A percentile compares a stretch with the other conserved stretches of the same genome.
These are phyloP conservation scores for Rhizomucor miehei DNA, from an alignment of 371 early-diverging fungal genomes.

Conservation along the genomic window DNA sequence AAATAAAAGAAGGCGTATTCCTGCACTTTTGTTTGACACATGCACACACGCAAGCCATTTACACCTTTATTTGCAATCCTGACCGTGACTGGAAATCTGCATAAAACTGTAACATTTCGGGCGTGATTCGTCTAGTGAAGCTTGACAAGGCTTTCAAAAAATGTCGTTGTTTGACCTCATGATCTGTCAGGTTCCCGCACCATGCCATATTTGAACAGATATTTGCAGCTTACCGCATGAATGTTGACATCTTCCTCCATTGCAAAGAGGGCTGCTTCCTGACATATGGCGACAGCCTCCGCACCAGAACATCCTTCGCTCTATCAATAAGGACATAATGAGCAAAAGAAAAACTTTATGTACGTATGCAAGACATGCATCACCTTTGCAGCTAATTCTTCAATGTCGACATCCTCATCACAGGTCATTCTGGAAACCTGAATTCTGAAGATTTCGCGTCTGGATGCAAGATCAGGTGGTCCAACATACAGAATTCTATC, in stretches of 20 bases:
- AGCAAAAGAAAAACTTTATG: neutral
- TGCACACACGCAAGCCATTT: conserved; percentile 24
- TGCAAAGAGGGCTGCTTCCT: conserved; percentile 90
- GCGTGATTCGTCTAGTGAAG: conserved; percentile 81
- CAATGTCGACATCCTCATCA: conserved; percentile 58
- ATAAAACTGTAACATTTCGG: conserved; percentile 90
- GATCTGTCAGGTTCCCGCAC: neutral
- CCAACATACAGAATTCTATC: conserved; percentile 94
- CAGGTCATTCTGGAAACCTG: conserved; percentile 69
- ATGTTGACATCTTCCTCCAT: conserved; percentile 83
- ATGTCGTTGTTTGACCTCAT: conserved; percentile 63
- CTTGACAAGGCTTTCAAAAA: conserved; percentile 61
- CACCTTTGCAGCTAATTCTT: conserved; percentile 58
- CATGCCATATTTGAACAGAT: neutral
- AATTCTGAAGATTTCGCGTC: conserved; percentile 82
- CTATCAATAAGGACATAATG: conserved; percentile 30
- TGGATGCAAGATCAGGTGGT: conserved; percentile 79
- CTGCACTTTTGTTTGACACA: conserved; percentile 1
- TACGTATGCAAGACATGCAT: neutral
- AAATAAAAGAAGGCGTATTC: neutral
- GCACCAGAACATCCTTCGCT: conserved; percentile 95
- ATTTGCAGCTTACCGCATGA: conserved; percentile 32
- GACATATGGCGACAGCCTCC: conserved; percentile 91
- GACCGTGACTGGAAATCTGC: conserved; percentile 62
- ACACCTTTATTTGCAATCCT: conserved; percentile 33